phyloP scores from a whole-genome alignment of 2,329 filamentous ascomycete genomes.

The Aspergillus fumigatiaffinis region DNA sequence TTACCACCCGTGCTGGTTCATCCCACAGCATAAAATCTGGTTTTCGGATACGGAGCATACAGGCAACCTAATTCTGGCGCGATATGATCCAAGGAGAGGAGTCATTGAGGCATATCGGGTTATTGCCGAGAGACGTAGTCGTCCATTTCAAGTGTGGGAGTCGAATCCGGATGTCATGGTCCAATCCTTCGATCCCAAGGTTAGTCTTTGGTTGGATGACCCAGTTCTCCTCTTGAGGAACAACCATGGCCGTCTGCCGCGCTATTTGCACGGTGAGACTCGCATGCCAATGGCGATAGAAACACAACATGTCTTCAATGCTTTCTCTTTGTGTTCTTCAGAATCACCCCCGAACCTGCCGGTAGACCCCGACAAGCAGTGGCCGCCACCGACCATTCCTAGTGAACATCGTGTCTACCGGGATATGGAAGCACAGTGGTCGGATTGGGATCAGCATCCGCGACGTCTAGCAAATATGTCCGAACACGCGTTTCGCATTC shows the following conservation, averaged over 20 bases:
- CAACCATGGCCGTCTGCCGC: constrained; percentile 14
- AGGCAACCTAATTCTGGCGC: constrained; percentile 71
- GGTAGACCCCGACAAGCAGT: constrained; percentile 54
- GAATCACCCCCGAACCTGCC: constrained; percentile 37
- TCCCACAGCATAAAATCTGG: constrained; percentile 78
- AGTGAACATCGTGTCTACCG: constrained; percentile 55
- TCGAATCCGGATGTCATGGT: constrained; percentile 64
- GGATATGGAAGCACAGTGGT: constrained; percentile 43
- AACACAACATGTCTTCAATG: constrained; percentile 56
- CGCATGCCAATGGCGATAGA: constrained; percentile 54
- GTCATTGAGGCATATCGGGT: constrained; percentile 79
- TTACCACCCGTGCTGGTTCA: constrained; percentile 80
- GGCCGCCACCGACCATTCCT: constrained; percentile 72
- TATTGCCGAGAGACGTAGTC: constrained; percentile 58
- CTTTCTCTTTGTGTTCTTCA: constrained; percentile 61
- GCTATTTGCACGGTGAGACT: constrained; percentile 40
- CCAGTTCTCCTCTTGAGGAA: constrained; percentile 61
- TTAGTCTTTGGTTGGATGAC: constrained; percentile 70
- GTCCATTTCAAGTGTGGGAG: constrained; percentile 60
- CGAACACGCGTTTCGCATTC: constrained; percentile 67
- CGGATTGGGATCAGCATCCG: constrained; percentile 48
- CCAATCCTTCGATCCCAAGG: constrained; percentile 65
- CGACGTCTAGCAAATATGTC: constrained; percentile 57
- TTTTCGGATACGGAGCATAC: constrained; percentile 70
- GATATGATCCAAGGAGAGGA: constrained; percentile 68